phyloP scores from a whole-genome alignment of 306 rosid genomes.

The Begonia fuchsioides region DNA sequence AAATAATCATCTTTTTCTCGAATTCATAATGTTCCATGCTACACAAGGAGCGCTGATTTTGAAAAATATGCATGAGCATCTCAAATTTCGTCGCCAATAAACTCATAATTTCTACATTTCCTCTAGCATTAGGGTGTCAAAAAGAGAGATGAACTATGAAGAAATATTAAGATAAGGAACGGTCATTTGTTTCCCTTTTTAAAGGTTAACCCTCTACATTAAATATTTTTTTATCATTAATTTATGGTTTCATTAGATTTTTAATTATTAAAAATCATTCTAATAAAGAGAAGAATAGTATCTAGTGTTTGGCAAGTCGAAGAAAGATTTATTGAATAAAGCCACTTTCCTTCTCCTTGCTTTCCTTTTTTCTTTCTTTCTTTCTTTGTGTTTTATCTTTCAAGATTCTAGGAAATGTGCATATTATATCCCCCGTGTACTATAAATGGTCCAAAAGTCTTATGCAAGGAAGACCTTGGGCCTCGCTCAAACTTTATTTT shows the following conservation, averaged over 20 bases:
- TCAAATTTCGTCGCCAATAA: too few species aligned
- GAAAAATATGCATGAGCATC: too few species aligned
- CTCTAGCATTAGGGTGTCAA: too few species aligned
- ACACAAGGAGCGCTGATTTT: too few species aligned
- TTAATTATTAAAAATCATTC: neutral
- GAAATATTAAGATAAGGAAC: too few species aligned
- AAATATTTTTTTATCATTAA: neutral
- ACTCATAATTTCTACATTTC: too few species aligned
- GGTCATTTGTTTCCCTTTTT: too few species aligned
- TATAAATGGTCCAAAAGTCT: too few species aligned
- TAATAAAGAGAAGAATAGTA: neutral
- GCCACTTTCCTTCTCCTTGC: conserved; percentile 10
- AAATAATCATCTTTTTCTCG: conserved; percentile 9
- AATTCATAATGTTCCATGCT: neutral
- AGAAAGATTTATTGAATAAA: conserved; percentile 75
- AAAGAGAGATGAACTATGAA: too few species aligned
- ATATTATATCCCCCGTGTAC: too few species aligned
- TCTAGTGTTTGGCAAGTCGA: conserved; percentile 48
- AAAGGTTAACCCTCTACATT: neutral
- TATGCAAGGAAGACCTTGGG: neutral
- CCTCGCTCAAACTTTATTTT: neutral
- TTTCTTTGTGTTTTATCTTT: conserved; percentile 32
- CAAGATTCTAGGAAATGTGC: conserved; percentile 25
- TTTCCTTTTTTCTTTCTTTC: conserved; percentile 18
- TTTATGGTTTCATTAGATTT: too few species aligned